Evolutionary conservation across 345 rosid species (phyloP).

Genomic region (Noccaea bulbosa): DNA sequence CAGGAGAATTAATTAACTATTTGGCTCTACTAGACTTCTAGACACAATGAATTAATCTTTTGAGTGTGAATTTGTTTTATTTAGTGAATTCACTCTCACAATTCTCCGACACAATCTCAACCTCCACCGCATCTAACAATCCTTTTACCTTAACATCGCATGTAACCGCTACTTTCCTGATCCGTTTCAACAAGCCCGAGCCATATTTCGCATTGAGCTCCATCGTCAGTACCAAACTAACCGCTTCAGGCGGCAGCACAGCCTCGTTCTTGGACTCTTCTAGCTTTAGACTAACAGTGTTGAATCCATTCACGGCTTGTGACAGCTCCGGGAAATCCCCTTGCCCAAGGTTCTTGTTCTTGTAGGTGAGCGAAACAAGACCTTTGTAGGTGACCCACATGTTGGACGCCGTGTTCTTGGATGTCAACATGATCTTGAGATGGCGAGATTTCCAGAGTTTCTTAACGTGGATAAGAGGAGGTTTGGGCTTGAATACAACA

Average conservation of each 20-base stretch:
- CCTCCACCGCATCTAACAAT: slow-evolving; percentile 36
- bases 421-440: slow-evolving; percentile 26
- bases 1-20: not conserved
- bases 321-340: slow-evolving; percentile 30
- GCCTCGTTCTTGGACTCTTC: slow-evolving; percentile 14
- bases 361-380: slow-evolving; percentile 22
- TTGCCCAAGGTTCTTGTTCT: slow-evolving; percentile 18
- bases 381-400: slow-evolving; percentile 37
- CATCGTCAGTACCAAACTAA: slow-evolving; percentile 39
- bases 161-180: slow-evolving; percentile 42
- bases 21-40: not conserved
- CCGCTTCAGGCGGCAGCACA: slow-evolving; percentile 1
- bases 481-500: slow-evolving; percentile 27
- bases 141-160: slow-evolving; percentile 59
- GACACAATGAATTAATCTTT: not conserved
- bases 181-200: slow-evolving; percentile 39
- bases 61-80: not conserved
- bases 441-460: slow-evolving; percentile 15
- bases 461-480: slow-evolving; percentile 20
- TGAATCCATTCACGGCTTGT: slow-evolving; percentile 5
- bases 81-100: slow-evolving; percentile 49
- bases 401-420: slow-evolving; percentile 31
- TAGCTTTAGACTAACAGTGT: slow-evolving; percentile 18
- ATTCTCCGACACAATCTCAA: slow-evolving; percentile 49
- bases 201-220: slow-evolving; percentile 26